A percentile compares a stretch with the other conserved stretches of the same genome.
These are phyloP conservation scores for Umbelopsis sp. DNA, from an alignment of 192 early-diverging fungal species.

Conservation along the genomic window DNA sequence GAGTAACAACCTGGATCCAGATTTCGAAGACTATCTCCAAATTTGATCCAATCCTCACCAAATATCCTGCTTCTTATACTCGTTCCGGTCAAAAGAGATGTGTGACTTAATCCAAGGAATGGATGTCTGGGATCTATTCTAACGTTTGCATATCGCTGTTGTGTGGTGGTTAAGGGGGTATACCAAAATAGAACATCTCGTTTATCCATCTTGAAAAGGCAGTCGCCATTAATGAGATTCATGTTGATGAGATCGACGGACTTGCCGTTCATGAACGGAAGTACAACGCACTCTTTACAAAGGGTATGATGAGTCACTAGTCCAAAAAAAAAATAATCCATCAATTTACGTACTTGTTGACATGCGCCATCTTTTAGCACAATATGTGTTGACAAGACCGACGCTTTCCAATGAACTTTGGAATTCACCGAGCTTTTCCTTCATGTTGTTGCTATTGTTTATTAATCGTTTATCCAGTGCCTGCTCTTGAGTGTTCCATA, in stretches of 20 bases:
- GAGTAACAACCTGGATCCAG: not conserved
- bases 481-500: not conserved
- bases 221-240: not conserved
- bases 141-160: too few relatives aligned
- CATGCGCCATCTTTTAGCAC: slow-evolving; percentile 10
- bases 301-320: not conserved
- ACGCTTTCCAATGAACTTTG: not conserved
- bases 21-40: not conserved
- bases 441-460: not conserved
- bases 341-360: not conserved
- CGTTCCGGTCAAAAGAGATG: not conserved
- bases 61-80: not conserved
- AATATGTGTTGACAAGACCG: not conserved
- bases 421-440: not conserved
- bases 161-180: not conserved
- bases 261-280: not conserved
- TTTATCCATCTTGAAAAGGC: not conserved
- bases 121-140: not conserved
- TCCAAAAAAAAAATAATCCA: not conserved
- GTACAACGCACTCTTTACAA: not conserved
- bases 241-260: not conserved
- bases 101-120: not conserved
- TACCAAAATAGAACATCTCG: not conserved
- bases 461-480: not conserved
- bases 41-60: not conserved